Evolutionary conservation across 176 grass and related monocot species (phyloP).

Genomic region (Alopecurus myosuroides): DNA sequence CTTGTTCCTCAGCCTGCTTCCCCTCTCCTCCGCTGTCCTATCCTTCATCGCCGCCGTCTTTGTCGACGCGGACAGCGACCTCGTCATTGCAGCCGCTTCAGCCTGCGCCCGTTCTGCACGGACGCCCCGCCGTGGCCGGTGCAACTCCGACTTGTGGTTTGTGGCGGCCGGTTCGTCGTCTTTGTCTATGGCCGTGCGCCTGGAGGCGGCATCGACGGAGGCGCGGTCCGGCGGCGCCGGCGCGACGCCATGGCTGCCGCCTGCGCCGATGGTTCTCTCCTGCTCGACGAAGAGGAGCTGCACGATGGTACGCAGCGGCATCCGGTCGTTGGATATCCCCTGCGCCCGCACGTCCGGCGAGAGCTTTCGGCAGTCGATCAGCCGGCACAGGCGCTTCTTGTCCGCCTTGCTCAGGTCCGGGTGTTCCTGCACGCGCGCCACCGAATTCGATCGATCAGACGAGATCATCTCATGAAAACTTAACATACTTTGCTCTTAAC

Average conservation of each 20-base stretch:
- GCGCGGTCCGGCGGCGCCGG: background rate
- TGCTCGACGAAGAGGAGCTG: slow-evolving; percentile 91
- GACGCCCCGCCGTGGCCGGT: slow-evolving; percentile 20
- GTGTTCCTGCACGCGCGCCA: slow-evolving; percentile 47
- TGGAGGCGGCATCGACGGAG: slow-evolving; percentile 1
- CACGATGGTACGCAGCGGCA: slow-evolving; percentile 91
- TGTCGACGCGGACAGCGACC: slow-evolving; percentile 37
- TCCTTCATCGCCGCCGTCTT: slow-evolving; percentile 38
- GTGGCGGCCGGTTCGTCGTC: slow-evolving; percentile 8
- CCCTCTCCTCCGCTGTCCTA: slow-evolving; percentile 34
- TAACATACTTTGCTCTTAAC: background rate
- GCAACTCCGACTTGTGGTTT: slow-evolving; percentile 38
- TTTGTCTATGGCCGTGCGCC: slow-evolving; percentile 13
- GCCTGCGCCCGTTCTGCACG: background rate
- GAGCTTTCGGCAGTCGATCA: slow-evolving; percentile 85
- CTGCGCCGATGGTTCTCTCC: slow-evolving; percentile 32
- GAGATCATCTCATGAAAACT: background rate
- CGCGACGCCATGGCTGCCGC: slow-evolving; percentile 19
- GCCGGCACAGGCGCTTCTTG: slow-evolving; percentile 67
- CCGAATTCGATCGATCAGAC: background rate
- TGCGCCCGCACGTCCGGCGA: slow-evolving; percentile 58
- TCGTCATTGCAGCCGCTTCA: slow-evolving; percentile 22
- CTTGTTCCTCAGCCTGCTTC: slow-evolving; percentile 45
- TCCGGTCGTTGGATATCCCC: slow-evolving; percentile 71
- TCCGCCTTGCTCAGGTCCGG: slow-evolving; percentile 79